phyloP scores from a whole-genome alignment of 805 yeast genomes.

The Saccharomycopsis sp. region DNA sequence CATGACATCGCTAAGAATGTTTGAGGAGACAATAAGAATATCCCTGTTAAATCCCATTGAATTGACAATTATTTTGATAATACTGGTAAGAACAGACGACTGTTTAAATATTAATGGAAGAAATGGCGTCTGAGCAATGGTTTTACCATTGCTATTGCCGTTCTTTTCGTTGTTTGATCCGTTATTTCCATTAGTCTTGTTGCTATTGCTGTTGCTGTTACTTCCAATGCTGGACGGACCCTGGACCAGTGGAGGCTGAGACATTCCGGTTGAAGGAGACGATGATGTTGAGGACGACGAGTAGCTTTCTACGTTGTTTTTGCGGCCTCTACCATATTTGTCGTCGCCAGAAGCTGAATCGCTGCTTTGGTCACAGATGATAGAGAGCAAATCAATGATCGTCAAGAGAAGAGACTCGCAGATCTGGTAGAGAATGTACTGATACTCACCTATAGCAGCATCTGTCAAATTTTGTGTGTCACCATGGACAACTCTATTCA shows the following conservation, averaged over 20 bases:
- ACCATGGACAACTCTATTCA: background rate
- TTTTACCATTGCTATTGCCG: background rate
- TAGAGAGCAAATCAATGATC: slow-evolving; percentile 17
- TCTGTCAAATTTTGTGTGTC: background rate
- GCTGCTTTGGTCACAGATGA: slow-evolving; percentile 18
- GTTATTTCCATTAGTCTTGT: slow-evolving; percentile 15
- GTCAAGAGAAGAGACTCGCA: slow-evolving; percentile 7
- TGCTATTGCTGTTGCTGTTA: slow-evolving; percentile 24
- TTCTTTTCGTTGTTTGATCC: slow-evolving; percentile 21
- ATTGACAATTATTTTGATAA: slow-evolving; percentile 27
- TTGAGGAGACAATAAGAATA: slow-evolving; percentile 23
- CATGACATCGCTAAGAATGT: slow-evolving; percentile 26
- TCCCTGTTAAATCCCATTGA: slow-evolving; percentile 27
- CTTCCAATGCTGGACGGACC: slow-evolving; percentile 31
- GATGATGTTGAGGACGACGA: background rate
- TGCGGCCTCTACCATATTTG: background rate
- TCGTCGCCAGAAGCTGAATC: no score
- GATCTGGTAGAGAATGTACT: background rate
- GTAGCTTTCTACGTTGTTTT: background rate
- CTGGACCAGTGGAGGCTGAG: slow-evolving; percentile 26
- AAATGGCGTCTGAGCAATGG: slow-evolving; percentile 24
- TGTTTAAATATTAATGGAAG: slow-evolving; percentile 28
- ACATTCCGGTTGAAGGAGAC: background rate
- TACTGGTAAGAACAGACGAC: slow-evolving; percentile 24
- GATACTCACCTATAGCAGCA: slow-evolving; percentile 6